Percentiles rank a stretch among this genome's conserved stretches.
These are phyloP conservation scores for Tolypocladium amazonense DNA, from an alignment of 2,329 filamentous ascomycete species.

Conservation along the genomic window DNA sequence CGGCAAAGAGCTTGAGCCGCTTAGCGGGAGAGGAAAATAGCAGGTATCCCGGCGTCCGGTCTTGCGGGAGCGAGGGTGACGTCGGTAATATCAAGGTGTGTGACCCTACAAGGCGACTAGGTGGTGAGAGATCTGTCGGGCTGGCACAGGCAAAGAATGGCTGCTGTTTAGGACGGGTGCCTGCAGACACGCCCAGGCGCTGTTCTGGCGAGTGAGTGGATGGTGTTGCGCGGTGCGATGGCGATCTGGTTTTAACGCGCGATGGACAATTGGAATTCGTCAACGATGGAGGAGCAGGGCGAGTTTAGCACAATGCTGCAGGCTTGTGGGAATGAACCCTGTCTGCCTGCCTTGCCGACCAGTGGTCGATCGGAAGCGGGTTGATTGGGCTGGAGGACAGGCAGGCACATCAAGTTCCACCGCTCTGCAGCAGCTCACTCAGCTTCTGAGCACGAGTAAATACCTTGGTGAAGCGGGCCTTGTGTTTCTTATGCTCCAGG, in stretches of 20 bases:
- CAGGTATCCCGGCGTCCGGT: neutral
- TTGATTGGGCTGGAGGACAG: neutral
- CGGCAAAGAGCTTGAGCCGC: neutral
- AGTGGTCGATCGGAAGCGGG: neutral
- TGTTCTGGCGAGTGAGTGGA: neutral
- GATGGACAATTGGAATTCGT: neutral
- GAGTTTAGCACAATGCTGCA: neutral
- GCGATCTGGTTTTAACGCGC: neutral
- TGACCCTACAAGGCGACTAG: neutral
- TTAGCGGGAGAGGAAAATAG: neutral
- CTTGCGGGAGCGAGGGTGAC: neutral
- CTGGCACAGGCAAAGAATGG: neutral
- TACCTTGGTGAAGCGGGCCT: neutral
- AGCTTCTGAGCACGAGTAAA: neutral
- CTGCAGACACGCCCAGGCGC: neutral
- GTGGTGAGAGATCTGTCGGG: neutral
- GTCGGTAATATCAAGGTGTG: neutral
- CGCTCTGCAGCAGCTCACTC: neutral
- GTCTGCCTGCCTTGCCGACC: neutral
- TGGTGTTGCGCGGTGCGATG: neutral
- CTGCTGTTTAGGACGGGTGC: neutral
- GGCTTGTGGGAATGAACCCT: neutral
- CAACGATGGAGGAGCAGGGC: neutral
- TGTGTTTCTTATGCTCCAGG: neutral
- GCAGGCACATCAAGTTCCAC: neutral